Evolutionary conservation across 495 filamentous ascomycete genomes (phyloP).

Genomic region (Hypoxylon perforatum): DNA sequence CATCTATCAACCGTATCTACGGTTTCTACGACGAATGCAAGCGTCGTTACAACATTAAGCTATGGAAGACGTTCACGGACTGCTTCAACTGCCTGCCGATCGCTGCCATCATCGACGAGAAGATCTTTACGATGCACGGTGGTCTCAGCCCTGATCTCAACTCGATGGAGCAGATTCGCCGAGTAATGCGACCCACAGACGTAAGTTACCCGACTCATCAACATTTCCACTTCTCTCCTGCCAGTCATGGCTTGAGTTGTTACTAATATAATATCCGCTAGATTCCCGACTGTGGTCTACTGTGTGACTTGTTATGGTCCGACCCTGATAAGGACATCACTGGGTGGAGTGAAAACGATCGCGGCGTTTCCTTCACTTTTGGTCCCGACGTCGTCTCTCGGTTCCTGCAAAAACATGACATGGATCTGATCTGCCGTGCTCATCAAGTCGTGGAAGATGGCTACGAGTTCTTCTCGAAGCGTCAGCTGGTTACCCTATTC

Average conservation of each 20-base stretch:
- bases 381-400: slow-evolving; percentile 98
- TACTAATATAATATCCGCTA: slow-evolving; percentile 58
- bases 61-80: slow-evolving; percentile 99
- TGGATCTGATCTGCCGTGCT: slow-evolving; percentile 98
- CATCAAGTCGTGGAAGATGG: slow-evolving; percentile 99
- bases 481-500: slow-evolving; percentile 96
- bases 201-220: slow-evolving; percentile 64
- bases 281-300: slow-evolving; percentile 98
- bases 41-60: slow-evolving; percentile 98
- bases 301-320: slow-evolving; percentile 98
- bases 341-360: slow-evolving; percentile 99
- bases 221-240: neutral
- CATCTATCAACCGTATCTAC: slow-evolving; percentile 99
- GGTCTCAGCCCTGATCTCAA: slow-evolving; percentile 97
- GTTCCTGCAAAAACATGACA: slow-evolving; percentile 99
- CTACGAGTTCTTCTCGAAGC: slow-evolving; percentile 99
- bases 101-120: slow-evolving; percentile 99
- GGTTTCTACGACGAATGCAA: slow-evolving; percentile 99
- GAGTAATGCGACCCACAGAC: slow-evolving; percentile 98
- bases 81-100: slow-evolving; percentile 99
- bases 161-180: slow-evolving; percentile 99
- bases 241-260: slow-evolving; percentile 24
- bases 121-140: slow-evolving; percentile 99
- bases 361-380: slow-evolving; percentile 98
- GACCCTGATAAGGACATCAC: slow-evolving; percentile 99